Percentiles rank a stretch among this genome's conserved stretches.
phyloP scores from a whole-genome alignment of 371 early-diverging fungal genomes.

The Catenaria anguillulae region DNA sequence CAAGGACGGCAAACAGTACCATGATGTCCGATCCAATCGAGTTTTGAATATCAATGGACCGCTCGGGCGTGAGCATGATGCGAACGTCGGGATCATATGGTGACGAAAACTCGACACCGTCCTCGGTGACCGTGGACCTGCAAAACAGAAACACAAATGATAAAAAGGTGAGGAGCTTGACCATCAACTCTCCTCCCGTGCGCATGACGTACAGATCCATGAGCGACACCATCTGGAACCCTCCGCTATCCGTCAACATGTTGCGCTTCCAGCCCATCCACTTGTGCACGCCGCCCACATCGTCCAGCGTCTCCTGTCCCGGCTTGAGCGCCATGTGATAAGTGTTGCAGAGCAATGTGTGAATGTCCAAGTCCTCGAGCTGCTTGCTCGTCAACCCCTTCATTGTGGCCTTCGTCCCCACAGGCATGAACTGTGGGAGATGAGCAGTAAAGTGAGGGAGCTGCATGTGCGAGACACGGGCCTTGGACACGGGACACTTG shows the following conservation, averaged over 20 bases:
- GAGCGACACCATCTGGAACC: conserved; percentile 91
- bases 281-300: conserved; percentile 62
- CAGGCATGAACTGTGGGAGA: conserved; percentile 94
- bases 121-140: conserved; percentile 79
- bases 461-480: conserved; percentile 59
- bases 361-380: conserved; percentile 65
- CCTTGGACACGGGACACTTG: conserved; percentile 79
- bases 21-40: conserved; percentile 90
- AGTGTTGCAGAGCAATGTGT: conserved; percentile 86
- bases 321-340: conserved; percentile 21
- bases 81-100: conserved; percentile 58
- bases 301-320: conserved; percentile 62
- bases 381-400: conserved; percentile 74
- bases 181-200: too few species aligned
- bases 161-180: too few species aligned
- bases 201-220: conserved; percentile 64
- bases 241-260: conserved; percentile 80
- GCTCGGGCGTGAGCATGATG: conserved; percentile 89
- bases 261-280: conserved; percentile 81
- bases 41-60: conserved; percentile 83
- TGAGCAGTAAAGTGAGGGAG: conserved; percentile 71
- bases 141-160: too few species aligned
- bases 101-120: conserved; percentile 81
- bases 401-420: conserved; percentile 91
- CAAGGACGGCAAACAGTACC: conserved; percentile 62